Percentiles rank a stretch among this genome's conserved stretches.
Conservation (phyloP, 2,329 filamentous ascomycete genomes). For the Orbilia quercus region DNA sequence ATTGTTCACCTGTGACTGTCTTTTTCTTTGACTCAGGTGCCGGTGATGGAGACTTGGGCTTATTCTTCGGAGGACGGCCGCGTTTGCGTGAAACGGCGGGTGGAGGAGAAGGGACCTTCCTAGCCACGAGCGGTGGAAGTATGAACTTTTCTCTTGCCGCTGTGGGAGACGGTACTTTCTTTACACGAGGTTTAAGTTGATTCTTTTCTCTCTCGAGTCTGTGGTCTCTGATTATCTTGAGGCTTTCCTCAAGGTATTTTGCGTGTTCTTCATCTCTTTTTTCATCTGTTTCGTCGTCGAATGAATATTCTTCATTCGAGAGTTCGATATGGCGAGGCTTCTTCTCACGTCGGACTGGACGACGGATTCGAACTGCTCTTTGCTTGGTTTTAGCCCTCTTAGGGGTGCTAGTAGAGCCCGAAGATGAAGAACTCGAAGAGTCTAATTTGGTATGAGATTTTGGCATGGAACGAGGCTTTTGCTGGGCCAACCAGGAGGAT, state of each 20-base stretch:
- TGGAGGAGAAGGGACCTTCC: neutral
- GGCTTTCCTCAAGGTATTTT: neutral
- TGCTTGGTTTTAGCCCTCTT: neutral
- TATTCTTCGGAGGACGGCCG: conserved; percentile 10
- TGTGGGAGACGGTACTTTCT: too few species aligned
- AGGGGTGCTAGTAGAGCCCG: neutral
- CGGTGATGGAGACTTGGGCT: conserved; percentile 14
- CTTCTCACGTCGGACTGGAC: neutral
- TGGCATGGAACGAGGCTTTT: conserved; percentile 13
- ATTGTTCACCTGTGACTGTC: too few species aligned
- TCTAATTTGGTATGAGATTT: neutral
- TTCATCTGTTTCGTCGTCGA: neutral
- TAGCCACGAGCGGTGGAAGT: neutral
- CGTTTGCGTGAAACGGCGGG: conserved; percentile 10
- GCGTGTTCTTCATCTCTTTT: neutral
- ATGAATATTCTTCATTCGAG: neutral
- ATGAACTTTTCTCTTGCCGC: conserved; percentile 15
- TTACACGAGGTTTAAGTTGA: too few species aligned
- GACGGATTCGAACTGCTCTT: neutral
- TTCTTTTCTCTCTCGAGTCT: too few species aligned
- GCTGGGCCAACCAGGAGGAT: conserved; percentile 16
- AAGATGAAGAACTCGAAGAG: neutral
- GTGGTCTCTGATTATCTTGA: conserved; percentile 7
- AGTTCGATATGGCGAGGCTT: neutral
- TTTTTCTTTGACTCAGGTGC: too few species aligned